Conservation (phyloP, 2,329 filamentous ascomycete genomes). For the Neofusicoccum sp. region DNA sequence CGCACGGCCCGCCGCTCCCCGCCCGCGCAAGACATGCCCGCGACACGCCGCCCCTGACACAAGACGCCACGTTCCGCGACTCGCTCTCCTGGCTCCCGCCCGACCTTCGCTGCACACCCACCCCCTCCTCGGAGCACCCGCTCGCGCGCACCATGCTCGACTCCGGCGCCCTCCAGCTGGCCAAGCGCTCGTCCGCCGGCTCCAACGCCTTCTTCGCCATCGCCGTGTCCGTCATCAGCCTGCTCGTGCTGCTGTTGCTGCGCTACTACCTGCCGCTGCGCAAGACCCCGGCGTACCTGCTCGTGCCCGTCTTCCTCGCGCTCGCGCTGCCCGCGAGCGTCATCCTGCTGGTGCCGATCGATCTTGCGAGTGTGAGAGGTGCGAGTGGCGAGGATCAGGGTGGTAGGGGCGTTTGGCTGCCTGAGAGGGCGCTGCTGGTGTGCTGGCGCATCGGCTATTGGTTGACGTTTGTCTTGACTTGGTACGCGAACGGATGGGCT, state of each 20-base stretch:
- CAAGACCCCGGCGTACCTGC: constrained; percentile 83
- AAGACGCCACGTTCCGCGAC: neutral
- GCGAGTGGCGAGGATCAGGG: constrained; percentile 62
- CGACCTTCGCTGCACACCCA: neutral
- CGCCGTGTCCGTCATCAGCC: constrained; percentile 70
- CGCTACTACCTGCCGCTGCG: constrained; percentile 89
- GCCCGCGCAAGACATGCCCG: neutral
- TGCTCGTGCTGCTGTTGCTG: constrained; percentile 77
- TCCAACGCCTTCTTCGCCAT: constrained; percentile 76
- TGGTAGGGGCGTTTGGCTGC: constrained; percentile 82
- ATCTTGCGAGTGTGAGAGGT: constrained; percentile 81
- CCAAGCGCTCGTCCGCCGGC: constrained; percentile 60
- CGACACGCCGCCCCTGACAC: constrained; percentile 1
- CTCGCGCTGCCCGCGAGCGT: constrained; percentile 89
- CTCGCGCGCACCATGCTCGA: neutral
- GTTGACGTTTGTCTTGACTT: constrained; percentile 92
- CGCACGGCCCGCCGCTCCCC: neutral
- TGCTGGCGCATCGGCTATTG: constrained; percentile 96
- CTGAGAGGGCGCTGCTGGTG: constrained; percentile 72
- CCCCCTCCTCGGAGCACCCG: neutral
- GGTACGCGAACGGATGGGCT: constrained; percentile 54
- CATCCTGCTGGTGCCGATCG: constrained; percentile 89
- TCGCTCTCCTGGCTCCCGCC: neutral
- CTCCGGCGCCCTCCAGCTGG: neutral
- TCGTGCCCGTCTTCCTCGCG: constrained; percentile 93